Evolutionary conservation across 768 basidiomycete genomes (phyloP).

Genomic region (Mycena haematopus): DNA sequence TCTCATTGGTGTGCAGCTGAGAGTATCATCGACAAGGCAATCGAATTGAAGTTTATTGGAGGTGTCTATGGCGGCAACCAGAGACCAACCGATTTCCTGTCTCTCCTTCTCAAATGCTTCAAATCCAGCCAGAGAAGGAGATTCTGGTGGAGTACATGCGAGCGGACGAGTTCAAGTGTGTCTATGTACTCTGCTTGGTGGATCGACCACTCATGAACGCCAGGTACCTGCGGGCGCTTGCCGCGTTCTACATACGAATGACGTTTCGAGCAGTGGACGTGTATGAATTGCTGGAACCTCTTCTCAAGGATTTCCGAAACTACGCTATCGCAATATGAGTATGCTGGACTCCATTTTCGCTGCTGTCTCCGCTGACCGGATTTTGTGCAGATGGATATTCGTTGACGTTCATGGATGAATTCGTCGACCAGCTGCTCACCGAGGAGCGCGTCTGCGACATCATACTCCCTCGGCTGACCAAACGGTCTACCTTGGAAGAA

Average conservation of each 20-base stretch:
- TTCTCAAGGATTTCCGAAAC: conserved; percentile 92
- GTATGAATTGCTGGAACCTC: conserved; percentile 91
- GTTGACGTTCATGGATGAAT: conserved; percentile 91
- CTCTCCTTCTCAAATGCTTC: conserved; percentile 91
- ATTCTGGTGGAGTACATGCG: conserved; percentile 93
- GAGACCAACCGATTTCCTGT: conserved; percentile 92
- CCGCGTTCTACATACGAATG: conserved; percentile 93
- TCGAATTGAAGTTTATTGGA: conserved; percentile 81
- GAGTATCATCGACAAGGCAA: conserved; percentile 91
- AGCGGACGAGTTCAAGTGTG: conserved; percentile 98
- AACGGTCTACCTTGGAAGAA: conserved; percentile 89
- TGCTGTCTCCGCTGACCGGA: not conserved
- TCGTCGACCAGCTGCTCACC: conserved; percentile 79
- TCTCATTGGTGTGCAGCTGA: conserved; percentile 63
- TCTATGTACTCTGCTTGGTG: conserved; percentile 21
- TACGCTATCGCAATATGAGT: conserved; percentile 85
- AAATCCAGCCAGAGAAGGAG: conserved; percentile 98
- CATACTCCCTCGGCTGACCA: conserved; percentile 89
- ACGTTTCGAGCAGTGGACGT: conserved; percentile 91
- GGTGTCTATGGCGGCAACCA: conserved; percentile 96
- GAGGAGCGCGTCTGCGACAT: conserved; percentile 97
- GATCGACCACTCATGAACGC: conserved; percentile 7
- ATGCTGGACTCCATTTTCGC: conserved; percentile 35
- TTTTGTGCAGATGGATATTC: conserved; percentile 74
- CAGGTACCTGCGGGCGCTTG: conserved; percentile 93